Conservation (phyloP, 140 eudicot genomes). For the Oenanthe javanica region DNA sequence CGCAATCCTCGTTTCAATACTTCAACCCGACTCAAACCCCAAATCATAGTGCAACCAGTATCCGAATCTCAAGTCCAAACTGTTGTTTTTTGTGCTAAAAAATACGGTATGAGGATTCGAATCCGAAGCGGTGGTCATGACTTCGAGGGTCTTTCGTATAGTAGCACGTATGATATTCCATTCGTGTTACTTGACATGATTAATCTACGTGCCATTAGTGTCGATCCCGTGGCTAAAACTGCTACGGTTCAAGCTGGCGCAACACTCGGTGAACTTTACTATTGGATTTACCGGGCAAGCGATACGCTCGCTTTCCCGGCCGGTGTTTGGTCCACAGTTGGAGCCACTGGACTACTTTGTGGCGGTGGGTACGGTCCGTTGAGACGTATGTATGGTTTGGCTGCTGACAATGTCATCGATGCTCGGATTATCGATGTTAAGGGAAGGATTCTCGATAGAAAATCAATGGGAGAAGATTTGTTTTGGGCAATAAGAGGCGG, state of each 20-base stretch:
- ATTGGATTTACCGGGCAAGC: conserved; percentile 1
- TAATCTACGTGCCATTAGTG: neutral
- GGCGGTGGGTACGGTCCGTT: conserved; percentile 2
- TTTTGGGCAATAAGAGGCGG: conserved; percentile 7
- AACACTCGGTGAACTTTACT: conserved; percentile 3
- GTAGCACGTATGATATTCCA: conserved; percentile 5
- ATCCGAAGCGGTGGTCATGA: conserved; percentile 9
- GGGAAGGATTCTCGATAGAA: neutral
- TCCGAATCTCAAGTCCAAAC: conserved; percentile 2
- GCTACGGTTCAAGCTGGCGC: conserved; percentile 6
- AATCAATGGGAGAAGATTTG: conserved; percentile 6
- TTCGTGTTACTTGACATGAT: conserved; percentile 5
- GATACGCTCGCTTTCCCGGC: conserved; percentile 2
- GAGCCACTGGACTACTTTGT: conserved; percentile 1
- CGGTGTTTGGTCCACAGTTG: conserved; percentile 8
- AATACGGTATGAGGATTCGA: neutral
- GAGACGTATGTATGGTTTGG: conserved; percentile 4
- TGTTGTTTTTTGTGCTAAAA: neutral
- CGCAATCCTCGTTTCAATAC: neutral
- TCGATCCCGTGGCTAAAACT: neutral
- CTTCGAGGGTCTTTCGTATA: conserved; percentile 5
- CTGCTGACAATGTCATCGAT: conserved; percentile 1
- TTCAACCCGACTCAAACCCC: neutral
- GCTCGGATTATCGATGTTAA: neutral
- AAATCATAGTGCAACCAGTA: neutral